These are phyloP conservation scores for Eimeria necatrix DNA, from an alignment of 169 alveolate species.

Conservation along the genomic window DNA sequence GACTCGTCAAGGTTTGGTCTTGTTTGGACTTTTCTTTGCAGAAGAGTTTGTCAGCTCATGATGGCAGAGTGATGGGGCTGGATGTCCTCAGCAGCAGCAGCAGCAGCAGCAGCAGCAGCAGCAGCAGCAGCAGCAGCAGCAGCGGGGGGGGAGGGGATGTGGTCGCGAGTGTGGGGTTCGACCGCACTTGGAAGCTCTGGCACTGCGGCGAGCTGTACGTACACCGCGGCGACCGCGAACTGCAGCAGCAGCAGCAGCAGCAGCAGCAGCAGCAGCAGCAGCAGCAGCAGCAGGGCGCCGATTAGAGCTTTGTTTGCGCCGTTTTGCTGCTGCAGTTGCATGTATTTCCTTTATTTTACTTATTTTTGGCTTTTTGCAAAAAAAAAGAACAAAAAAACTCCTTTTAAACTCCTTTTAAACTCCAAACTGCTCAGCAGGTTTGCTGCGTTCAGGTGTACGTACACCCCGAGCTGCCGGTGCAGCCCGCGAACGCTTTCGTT, in stretches of 20 bases:
- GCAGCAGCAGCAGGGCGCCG: not conserved
- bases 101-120: not conserved
- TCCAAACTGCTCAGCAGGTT: too few species aligned
- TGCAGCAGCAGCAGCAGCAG: not conserved
- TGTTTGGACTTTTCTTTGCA: conserved; percentile 59
- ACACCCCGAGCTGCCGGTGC: too few species aligned
- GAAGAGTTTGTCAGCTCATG: conserved; percentile 67
- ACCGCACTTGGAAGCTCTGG: conserved; percentile 84
- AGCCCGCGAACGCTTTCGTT: too few species aligned
- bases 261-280: not conserved
- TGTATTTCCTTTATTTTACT: too few species aligned
- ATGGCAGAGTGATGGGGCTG: conserved; percentile 74
- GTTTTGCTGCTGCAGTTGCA: too few species aligned
- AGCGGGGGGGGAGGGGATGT: not conserved
- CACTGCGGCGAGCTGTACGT: not conserved
- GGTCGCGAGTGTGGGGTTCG: conserved; percentile 76
- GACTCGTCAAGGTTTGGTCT: conserved; percentile 75
- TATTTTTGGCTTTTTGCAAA: not conserved
- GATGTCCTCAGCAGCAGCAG: conserved; percentile 21
- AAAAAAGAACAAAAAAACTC: not conserved
- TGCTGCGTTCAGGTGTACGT: too few species aligned
- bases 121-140: not conserved
- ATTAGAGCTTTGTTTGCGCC: too few species aligned
- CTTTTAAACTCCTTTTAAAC: not conserved
- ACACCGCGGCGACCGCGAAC: not conserved